Percentiles rank a stretch among this genome's conserved stretches.
Evolutionary conservation across 2,329 filamentous ascomycete species (phyloP).

Genomic region (Magnaporthiopsis poae): DNA sequence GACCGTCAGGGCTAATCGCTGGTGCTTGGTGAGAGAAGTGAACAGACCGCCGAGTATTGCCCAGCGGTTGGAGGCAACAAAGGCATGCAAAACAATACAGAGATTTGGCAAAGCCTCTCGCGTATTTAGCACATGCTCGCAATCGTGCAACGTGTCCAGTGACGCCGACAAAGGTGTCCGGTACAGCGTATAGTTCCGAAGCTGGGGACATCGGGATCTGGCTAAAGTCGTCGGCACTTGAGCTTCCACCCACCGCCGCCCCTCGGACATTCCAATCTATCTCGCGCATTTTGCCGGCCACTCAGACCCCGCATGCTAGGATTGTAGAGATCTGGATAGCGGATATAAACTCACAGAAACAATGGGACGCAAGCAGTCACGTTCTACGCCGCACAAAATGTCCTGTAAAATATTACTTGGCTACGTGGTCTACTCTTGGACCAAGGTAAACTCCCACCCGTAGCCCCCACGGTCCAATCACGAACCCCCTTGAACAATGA

Average conservation of each 20-base stretch:
- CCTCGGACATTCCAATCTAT: background rate
- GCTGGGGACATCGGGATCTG: background rate
- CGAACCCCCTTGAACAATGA: too few species aligned
- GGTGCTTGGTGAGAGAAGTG: background rate
- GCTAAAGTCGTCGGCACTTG: background rate
- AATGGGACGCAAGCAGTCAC: too few species aligned
- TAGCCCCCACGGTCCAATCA: too few species aligned
- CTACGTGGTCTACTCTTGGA: too few species aligned
- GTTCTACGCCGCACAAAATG: too few species aligned
- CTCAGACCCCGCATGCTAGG: too few species aligned
- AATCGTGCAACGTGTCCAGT: background rate
- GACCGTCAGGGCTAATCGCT: too few species aligned
- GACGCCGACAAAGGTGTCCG: background rate
- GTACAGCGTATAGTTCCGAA: background rate
- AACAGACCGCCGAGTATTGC: background rate
- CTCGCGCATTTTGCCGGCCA: too few species aligned
- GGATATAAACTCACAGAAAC: too few species aligned
- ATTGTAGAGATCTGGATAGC: too few species aligned
- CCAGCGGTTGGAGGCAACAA: background rate
- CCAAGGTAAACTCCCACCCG: too few species aligned
- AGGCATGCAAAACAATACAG: background rate
- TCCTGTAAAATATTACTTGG: too few species aligned
- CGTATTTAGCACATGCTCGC: background rate
- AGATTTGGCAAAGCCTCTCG: background rate
- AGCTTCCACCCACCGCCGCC: background rate